Evolutionary conservation across 768 basidiomycete species (phyloP), one percentile per base, ranked within the genome.

Genomic region (Collybiopsis confluens): DNA sequence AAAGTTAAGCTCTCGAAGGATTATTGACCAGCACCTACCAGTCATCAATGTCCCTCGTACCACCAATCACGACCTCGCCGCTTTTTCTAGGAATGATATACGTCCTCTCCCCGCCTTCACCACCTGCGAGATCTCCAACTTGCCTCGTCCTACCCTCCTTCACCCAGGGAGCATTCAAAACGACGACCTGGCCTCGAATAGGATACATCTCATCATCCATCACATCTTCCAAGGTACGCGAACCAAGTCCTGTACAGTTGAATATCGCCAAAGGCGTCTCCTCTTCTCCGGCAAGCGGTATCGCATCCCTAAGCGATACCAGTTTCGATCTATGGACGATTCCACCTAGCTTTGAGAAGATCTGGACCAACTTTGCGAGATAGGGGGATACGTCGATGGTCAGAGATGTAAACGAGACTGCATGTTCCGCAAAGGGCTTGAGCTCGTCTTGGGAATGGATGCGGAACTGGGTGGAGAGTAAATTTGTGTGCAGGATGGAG

Each of bases 21-120:
- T n/a, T n/a, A n/a, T n/a, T n/a, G n/a, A 33, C 30, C 6, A 24
- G 11, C 24, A 45, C 42, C 6, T 15, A 37, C 55, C 49, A 56
- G 42, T 56, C 41, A 15, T 49, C 38, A 20, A 44, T 20, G 15
- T 56, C 55, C 21, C 55, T 49, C 42, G 50, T 56, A 24, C 50
- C 50, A 16, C 55, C 55, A 41, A 56, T 52, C 9, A 52, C 38
- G 30, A 56, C 50, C n/a, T 56, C 41, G 8, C 54, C 54, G 4
- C 49, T 52, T 16, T 2, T 24, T 37, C 55, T 2, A 2, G 48
- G 55, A 23, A 56, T 56, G 37, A 52, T 56, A 43, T 52, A 52
- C 20, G 49, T 52, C 11, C 50, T 43, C n/a, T 44, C 23, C 2
- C 23, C 41, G 1, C 43, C 55, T 43, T 54, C 54, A 1, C 54